Evolutionary conservation across 257 asterid species (phyloP).

Genomic region (Lycium barbarum): DNA sequence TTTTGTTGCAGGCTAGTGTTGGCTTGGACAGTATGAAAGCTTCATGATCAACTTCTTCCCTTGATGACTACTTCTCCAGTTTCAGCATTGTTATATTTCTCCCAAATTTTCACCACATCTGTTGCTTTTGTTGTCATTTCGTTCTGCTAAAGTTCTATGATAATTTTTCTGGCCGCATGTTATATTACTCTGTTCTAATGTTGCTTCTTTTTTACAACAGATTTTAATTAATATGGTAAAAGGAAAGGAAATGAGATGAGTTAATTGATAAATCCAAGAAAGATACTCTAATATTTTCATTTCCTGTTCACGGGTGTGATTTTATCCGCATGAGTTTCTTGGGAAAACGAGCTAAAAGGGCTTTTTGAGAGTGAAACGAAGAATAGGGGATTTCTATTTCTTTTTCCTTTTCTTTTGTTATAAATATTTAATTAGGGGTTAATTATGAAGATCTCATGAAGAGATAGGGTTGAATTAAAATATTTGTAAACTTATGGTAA

Average conservation of each 20-base stretch:
- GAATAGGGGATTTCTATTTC: no score
- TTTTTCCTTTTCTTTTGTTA: no score
- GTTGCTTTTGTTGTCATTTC: neutral
- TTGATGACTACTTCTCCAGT: neutral
- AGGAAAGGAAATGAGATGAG: neutral
- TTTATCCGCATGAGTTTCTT: no score
- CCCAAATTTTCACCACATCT: neutral
- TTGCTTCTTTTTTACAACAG: neutral
- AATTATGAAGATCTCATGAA: no score
- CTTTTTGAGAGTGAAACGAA: no score
- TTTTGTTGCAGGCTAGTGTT: constrained; percentile 48
- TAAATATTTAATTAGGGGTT: no score
- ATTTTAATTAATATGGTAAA: no score
- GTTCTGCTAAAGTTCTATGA: neutral
- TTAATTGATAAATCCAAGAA: neutral
- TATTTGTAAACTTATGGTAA: no score
- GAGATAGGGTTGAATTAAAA: no score
- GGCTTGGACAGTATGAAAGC: constrained; percentile 80
- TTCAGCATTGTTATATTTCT: neutral
- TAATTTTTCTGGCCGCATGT: neutral
- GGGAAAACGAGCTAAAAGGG: no score
- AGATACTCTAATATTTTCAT: neutral
- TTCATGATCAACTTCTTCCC: constrained; percentile 42
- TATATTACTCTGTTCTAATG: neutral
- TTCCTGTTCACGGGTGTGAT: no score